phyloP scores from a whole-genome alignment of 2,329 filamentous ascomycete genomes.

The Colletotrichum melonis region DNA sequence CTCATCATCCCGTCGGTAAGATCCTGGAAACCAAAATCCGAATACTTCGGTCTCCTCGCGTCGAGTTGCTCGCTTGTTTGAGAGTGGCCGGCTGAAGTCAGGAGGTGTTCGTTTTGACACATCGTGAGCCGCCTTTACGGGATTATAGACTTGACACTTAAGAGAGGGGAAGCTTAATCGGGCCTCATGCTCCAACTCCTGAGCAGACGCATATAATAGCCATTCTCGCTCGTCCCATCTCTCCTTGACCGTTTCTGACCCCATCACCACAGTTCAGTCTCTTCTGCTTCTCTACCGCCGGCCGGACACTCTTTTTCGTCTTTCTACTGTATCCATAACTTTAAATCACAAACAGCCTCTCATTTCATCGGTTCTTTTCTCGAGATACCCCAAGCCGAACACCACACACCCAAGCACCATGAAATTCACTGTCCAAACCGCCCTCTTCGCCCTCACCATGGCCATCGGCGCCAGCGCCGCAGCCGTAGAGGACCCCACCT shows the following conservation, averaged over 20 bases:
- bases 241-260: neutral
- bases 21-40: constrained; percentile 12
- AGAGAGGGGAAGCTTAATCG: neutral
- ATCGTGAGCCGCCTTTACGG: constrained; percentile 4
- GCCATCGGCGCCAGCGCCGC: constrained; percentile 36
- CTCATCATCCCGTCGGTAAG: neutral
- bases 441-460: constrained; percentile 42
- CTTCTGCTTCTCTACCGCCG: constrained; percentile 33
- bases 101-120: constrained; percentile 12
- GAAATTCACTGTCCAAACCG: constrained; percentile 41
- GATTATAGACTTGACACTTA: neutral
- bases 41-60: constrained; percentile 10
- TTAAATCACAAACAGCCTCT: neutral
- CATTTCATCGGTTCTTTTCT: neutral
- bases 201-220: constrained; percentile 11
- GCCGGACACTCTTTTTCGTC: constrained; percentile 28
- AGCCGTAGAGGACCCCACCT: constrained; percentile 37
- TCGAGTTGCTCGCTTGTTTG: neutral
- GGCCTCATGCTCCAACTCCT: neutral
- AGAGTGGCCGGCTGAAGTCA: neutral
- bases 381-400: neutral
- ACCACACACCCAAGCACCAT: constrained; percentile 38
- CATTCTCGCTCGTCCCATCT: neutral
- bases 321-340: neutral
- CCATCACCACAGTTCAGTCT: constrained; percentile 13